Percentiles rank a stretch among this genome's conserved stretches.
phyloP scores from a whole-genome alignment of 2,329 filamentous ascomycete species.

The Teratosphaeria nubilosa region DNA sequence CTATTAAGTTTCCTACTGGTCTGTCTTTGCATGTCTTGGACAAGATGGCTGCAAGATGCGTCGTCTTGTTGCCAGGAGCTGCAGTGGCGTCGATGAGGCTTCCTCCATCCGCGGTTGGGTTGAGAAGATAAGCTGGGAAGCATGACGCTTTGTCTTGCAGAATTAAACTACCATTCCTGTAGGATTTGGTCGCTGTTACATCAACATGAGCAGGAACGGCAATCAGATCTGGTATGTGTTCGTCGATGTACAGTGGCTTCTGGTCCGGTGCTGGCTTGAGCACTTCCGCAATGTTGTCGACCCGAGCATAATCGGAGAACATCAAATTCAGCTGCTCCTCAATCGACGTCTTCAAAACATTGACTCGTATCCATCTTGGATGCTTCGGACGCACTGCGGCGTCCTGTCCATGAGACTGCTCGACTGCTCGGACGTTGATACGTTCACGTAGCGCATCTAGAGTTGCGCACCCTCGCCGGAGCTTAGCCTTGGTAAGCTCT shows the following conservation, averaged over 20 bases:
- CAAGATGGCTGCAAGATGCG: slow-evolving; percentile 68
- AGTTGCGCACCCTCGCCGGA: slow-evolving; percentile 60
- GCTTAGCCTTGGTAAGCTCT: slow-evolving; percentile 70
- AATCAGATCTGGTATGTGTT: slow-evolving; percentile 71
- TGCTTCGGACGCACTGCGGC: slow-evolving; percentile 34
- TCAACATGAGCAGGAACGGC: slow-evolving; percentile 65
- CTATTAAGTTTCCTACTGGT: slow-evolving; percentile 51
- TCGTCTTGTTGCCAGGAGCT: slow-evolving; percentile 95
- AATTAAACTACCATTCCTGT: slow-evolving; percentile 68
- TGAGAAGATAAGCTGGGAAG: slow-evolving; percentile 81
- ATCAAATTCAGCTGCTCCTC: slow-evolving; percentile 64
- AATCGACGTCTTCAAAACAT: slow-evolving; percentile 62
- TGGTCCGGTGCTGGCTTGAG: slow-evolving; percentile 14
- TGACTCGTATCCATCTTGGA: slow-evolving; percentile 88
- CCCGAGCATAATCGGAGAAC: slow-evolving; percentile 53
- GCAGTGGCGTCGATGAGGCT: slow-evolving; percentile 88
- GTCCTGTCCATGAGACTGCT: slow-evolving; percentile 9
- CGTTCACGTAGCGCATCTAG: slow-evolving; percentile 55
- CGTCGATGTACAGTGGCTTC: slow-evolving; percentile 60
- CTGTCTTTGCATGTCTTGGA: slow-evolving; percentile 32
- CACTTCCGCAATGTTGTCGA: slow-evolving; percentile 15
- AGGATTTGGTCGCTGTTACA: slow-evolving; percentile 62
- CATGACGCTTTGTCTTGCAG: slow-evolving; percentile 96
- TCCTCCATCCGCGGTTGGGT: slow-evolving; percentile 56
- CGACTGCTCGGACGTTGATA: slow-evolving; percentile 37